Conservation (phyloP, 225 moss, liverwort and hornwort species). For the Sphagnum contortum region DNA sequence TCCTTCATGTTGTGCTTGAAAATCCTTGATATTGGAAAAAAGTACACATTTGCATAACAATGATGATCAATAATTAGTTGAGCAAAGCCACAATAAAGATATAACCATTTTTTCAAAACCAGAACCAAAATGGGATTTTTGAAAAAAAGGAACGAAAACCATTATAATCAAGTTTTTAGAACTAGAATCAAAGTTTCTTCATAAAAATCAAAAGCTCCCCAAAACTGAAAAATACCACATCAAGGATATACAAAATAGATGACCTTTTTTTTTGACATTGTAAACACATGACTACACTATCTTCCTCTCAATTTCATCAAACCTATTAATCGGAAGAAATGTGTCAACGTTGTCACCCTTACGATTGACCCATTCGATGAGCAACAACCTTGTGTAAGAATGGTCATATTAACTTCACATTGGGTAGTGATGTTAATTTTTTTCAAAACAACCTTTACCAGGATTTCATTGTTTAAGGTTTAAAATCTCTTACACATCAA, state of each 20-base stretch:
- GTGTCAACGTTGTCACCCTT: background rate
- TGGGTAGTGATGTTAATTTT: too few relatives aligned
- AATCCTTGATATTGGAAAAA: conserved; percentile 89
- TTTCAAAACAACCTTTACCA: too few relatives aligned
- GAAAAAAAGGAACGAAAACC: background rate
- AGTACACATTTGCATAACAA: conserved; percentile 56
- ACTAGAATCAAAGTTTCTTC: background rate
- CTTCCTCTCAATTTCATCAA: conserved; percentile 93
- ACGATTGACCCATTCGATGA: too few relatives aligned
- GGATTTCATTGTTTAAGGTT: too few relatives aligned
- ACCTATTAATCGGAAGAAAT: conserved; percentile 29
- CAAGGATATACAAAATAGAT: background rate
- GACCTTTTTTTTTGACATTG: conserved; percentile 89
- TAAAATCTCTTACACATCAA: too few relatives aligned
- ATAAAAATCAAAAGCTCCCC: background rate
- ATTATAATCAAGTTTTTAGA: too few relatives aligned
- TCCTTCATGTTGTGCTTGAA: conserved; percentile 72
- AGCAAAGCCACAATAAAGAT: too few relatives aligned
- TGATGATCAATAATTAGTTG: too few relatives aligned
- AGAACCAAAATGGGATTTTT: background rate
- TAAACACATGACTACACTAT: conserved; percentile 77
- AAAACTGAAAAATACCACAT: background rate
- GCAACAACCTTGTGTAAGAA: too few relatives aligned
- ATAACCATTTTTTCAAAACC: background rate
- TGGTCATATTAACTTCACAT: too few relatives aligned